phyloP scores from a whole-genome alignment of 164 flowering plant species.

The Akebia trifoliata region DNA sequence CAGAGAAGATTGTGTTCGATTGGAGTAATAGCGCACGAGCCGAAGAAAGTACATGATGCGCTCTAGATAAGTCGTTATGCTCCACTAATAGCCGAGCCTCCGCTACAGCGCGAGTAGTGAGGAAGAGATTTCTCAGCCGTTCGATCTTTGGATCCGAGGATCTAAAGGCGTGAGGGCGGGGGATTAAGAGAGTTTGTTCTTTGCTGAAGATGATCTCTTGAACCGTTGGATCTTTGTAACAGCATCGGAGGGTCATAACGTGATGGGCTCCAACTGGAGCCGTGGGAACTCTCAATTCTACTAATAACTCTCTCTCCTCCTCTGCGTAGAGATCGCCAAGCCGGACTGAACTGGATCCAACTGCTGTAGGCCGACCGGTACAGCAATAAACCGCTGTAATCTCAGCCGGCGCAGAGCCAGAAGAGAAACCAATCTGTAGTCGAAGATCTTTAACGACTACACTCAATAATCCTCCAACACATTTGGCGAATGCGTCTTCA shows the following conservation, averaged over 20 bases:
- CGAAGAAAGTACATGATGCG: conserved; percentile 58
- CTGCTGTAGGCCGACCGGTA: conserved; percentile 39
- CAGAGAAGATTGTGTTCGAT: conserved; percentile 33
- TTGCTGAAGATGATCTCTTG: conserved; percentile 42
- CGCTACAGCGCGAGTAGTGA: conserved; percentile 62
- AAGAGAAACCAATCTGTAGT: conserved; percentile 49
- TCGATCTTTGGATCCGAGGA: conserved; percentile 49
- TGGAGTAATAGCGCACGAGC: conserved; percentile 64
- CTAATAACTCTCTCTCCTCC: conserved; percentile 74
- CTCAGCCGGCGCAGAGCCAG: conserved; percentile 63
- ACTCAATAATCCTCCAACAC: conserved; percentile 80
- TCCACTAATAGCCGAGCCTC: conserved; percentile 67
- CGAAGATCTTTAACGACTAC: conserved; percentile 80
- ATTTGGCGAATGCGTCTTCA: conserved; percentile 74
- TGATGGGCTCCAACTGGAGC: conserved; percentile 43
- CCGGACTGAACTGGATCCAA: conserved; percentile 42
- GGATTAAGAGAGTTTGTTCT: conserved; percentile 48
- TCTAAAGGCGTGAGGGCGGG: conserved; percentile 44
- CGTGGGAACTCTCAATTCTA: conserved; percentile 60
- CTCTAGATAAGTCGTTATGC: conserved; percentile 44
- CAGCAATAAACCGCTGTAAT: conserved; percentile 61
- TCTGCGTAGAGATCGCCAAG: conserved; percentile 86
- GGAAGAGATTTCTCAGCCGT: conserved; percentile 55
- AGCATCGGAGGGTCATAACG: conserved; percentile 51
- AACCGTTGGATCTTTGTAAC: conserved; percentile 63